Percentiles rank a stretch among this genome's conserved stretches.
phyloP scores from a whole-genome alignment of 1,284 basidiomycete genomes.

The Cryptococcus neoformans region DNA sequence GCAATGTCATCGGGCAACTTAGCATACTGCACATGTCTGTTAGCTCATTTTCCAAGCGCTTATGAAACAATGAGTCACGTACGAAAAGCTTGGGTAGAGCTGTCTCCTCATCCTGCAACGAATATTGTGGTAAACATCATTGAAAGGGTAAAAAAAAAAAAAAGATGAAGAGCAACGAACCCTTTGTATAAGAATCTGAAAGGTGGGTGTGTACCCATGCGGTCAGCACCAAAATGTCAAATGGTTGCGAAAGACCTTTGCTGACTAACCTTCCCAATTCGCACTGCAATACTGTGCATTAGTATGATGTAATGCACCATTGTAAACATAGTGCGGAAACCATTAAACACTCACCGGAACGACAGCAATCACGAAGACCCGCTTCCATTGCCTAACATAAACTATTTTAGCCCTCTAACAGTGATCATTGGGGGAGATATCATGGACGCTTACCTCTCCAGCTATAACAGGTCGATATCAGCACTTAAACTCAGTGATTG shows the following conservation, averaged over 20 bases:
- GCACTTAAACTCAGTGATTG: background rate
- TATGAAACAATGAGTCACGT: slow-evolving; percentile 7
- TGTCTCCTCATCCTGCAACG: slow-evolving; percentile 83
- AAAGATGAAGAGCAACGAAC: slow-evolving; percentile 51
- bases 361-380: slow-evolving; percentile 87
- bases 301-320: too few species aligned
- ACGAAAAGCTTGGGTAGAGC: slow-evolving; percentile 79
- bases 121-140: background rate
- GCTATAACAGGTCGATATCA: slow-evolving; percentile 45
- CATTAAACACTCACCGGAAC: slow-evolving; percentile 44
- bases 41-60: background rate
- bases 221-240: slow-evolving; percentile 20
- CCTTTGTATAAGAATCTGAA: slow-evolving; percentile 84
- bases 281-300: slow-evolving; percentile 23
- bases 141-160: background rate
- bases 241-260: background rate
- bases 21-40: slow-evolving; percentile 47
- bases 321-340: too few species aligned
- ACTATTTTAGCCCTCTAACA: background rate
- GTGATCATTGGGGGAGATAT: slow-evolving; percentile 6
- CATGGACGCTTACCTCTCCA: slow-evolving; percentile 60
- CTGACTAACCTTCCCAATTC: slow-evolving; percentile 47
- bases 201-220: slow-evolving; percentile 12
- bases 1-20: slow-evolving; percentile 93
- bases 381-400: slow-evolving; percentile 78